Base-by-base conservation (phyloP, 2,329 filamentous ascomycete genomes). In the Colletotrichum kahawae region DNA sequence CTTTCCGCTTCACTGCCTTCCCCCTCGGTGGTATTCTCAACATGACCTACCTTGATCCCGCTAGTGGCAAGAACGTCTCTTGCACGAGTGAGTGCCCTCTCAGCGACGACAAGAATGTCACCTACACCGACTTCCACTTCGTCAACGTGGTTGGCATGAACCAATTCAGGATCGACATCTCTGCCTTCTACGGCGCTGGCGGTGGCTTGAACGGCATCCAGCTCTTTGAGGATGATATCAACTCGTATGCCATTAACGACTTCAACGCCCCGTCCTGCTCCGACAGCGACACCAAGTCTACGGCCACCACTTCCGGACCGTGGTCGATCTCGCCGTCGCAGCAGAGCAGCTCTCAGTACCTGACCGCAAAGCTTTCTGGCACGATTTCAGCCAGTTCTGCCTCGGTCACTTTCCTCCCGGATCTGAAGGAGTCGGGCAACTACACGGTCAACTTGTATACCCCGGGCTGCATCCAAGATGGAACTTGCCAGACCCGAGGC, bases 1-100 rank as follows among this genome's bases (percentile, higher is more conserved):
- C 93, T 0, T 99, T 95, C 86, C 92, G 95, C 73, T 97, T 95
- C 82, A 95, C 95, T 27, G 95, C 95, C 21, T 87, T 96, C 74
- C 96, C 96, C 7, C 92, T 96, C 80, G 93, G 94, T 77, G 97
- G 97, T 67, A 98, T 99, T 82, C 95, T 99, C 92, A 98, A 98
- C 84, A 90, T 99, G 81, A 98, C 95, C 48, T 98, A 97, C 79
- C 92, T 93, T 77, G 95, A 98, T 80, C 93, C 94, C 29, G 87
- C 82, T 51, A 94, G 91, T 2, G 93, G 94, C 31, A 86, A 90
- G 66, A 93, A 93, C 70, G 85, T 87, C 34, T 92, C 90, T 72
- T 99, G 97, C 85, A 95, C 96, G 68, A 93, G 92, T 76, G 90
- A 92, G 80, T 99, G 97, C 80, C 95, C 96, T n/a, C 89, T 99